Conservation (phyloP, 768 basidiomycete genomes). For the Macrolepiota dolichaula region DNA sequence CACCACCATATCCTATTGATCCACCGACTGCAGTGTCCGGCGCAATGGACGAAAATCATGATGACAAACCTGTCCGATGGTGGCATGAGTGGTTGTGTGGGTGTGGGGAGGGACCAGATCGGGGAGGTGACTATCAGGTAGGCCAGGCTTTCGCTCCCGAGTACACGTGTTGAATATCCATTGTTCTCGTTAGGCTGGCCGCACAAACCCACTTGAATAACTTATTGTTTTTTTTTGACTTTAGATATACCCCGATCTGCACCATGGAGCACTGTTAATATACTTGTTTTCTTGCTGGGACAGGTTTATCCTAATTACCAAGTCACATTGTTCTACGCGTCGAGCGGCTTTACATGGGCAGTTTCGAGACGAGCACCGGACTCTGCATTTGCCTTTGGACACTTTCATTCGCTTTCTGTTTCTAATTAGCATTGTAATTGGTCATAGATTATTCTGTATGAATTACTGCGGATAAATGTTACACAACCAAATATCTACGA, state of each 20-base stretch:
- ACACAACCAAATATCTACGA: background rate
- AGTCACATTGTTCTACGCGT: background rate
- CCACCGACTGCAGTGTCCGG: conserved; percentile 16
- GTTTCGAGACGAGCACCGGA: background rate
- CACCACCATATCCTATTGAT: conserved; percentile 20
- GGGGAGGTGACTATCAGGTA: conserved; percentile 73
- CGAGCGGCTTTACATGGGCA: background rate
- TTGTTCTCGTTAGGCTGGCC: conserved; percentile 52
- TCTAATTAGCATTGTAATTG: background rate
- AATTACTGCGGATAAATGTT: background rate
- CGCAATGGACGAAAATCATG: conserved; percentile 19
- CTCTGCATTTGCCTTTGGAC: background rate
- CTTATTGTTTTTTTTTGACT: background rate
- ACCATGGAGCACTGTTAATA: background rate
- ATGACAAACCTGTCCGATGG: conserved; percentile 50
- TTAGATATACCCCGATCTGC: background rate
- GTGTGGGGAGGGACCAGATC: conserved; percentile 69
- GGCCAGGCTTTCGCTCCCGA: conserved; percentile 14
- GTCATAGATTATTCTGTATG: background rate
- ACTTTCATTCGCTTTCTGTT: background rate
- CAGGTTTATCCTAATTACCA: background rate
- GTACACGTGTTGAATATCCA: background rate
- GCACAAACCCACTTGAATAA: conserved; percentile 65
- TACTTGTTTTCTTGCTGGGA: background rate
- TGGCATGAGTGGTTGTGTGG: conserved; percentile 90